A percentile compares a stretch with the other conserved stretches of the same genome.
Conservation (phyloP, 306 rosid genomes). For the Amphicarpaea edgeworthii region DNA sequence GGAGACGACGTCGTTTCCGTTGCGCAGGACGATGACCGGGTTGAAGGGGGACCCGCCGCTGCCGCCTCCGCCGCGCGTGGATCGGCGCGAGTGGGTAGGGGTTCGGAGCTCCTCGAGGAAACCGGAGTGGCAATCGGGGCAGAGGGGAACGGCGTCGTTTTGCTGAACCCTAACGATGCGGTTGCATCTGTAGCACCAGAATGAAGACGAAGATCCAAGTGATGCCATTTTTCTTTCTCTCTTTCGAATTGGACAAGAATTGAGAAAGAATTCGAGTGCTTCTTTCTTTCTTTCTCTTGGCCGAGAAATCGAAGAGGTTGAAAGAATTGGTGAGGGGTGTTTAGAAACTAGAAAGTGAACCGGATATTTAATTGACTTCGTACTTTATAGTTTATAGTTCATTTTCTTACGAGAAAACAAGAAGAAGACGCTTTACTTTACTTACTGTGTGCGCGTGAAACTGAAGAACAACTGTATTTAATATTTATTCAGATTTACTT, state of each 20-base stretch:
- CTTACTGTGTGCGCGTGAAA: background rate
- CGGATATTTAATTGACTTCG: background rate
- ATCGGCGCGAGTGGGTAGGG: conserved; percentile 56
- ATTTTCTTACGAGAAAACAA: background rate
- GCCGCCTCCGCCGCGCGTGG: conserved; percentile 43
- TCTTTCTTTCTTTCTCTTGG: background rate
- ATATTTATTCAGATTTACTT: background rate
- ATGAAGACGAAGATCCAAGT: conserved; percentile 59
- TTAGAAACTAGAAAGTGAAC: background rate
- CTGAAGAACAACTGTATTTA: background rate
- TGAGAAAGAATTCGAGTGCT: background rate
- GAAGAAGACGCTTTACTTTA: background rate
- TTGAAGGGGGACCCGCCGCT: conserved; percentile 60
- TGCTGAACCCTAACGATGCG: conserved; percentile 55
- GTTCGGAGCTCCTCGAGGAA: conserved; percentile 63
- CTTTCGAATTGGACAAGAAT: background rate
- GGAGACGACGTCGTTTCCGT: conserved; percentile 52
- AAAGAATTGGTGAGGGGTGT: background rate
- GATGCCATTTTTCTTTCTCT: conserved; percentile 50
- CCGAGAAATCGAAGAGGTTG: background rate
- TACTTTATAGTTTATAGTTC: background rate
- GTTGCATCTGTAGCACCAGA: conserved; percentile 71
- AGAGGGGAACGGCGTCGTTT: conserved; percentile 38
- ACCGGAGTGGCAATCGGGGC: conserved; percentile 69
- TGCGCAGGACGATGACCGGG: conserved; percentile 71